A percentile compares a stretch with the other conserved stretches of the same genome.
Conservation (phyloP, 2,329 filamentous ascomycete genomes). For the Nemania diffusa region DNA sequence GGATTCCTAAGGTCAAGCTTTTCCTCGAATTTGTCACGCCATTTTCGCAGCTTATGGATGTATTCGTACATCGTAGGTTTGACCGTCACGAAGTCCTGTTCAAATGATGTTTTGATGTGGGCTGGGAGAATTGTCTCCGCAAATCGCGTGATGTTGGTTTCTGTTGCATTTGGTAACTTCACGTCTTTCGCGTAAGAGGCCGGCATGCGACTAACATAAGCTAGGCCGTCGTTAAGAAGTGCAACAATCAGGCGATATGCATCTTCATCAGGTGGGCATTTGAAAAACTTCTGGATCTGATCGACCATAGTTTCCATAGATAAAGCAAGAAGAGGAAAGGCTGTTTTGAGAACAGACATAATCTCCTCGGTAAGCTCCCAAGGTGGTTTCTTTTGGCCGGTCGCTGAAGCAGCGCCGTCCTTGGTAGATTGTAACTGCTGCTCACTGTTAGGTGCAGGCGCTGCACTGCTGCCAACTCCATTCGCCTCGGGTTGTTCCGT, state of each 20-base stretch:
- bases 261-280: constrained; percentile 97
- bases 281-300: constrained; percentile 98
- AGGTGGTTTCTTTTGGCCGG: constrained; percentile 75
- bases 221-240: constrained; percentile 91
- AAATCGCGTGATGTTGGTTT: constrained; percentile 96
- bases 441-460: constrained; percentile 42
- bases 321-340: constrained; percentile 91
- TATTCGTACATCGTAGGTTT: constrained; percentile 99
- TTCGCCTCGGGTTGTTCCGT: constrained; percentile 55
- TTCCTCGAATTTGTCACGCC: constrained; percentile 98
- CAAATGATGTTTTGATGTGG: constrained; percentile 96
- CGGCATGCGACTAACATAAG: constrained; percentile 90
- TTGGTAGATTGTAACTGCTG: constrained; percentile 43
- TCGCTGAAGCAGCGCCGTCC: constrained; percentile 45
- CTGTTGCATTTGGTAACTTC: constrained; percentile 88
- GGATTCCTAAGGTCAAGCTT: constrained; percentile 87
- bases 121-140: constrained; percentile 94
- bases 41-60: constrained; percentile 93
- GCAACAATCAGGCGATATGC: constrained; percentile 98
- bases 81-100: constrained; percentile 93
- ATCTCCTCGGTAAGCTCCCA: constrained; percentile 98
- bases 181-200: constrained; percentile 88
- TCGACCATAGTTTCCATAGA: constrained; percentile 99
- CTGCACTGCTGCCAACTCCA: constrained; percentile 37
- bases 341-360: constrained; percentile 93